Evolutionary conservation across 2,329 filamentous ascomycete species (phyloP).

Genomic region (Colletotrichum tropicale): DNA sequence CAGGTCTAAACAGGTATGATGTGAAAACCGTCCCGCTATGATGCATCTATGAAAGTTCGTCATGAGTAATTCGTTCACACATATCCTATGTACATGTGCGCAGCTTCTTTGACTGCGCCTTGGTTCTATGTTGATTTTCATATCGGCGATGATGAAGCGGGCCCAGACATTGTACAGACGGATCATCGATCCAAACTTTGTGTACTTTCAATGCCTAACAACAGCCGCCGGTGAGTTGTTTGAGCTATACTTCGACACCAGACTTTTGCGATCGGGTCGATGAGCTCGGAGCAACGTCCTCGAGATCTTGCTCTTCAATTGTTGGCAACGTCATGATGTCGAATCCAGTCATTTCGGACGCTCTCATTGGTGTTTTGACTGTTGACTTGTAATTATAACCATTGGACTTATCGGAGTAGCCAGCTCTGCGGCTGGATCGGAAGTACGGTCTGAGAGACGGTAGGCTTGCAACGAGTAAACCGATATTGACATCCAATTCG

Average conservation of each 20-base stretch:
- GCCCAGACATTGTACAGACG: not conserved
- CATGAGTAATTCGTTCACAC: not conserved
- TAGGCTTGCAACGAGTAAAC: conserved; percentile 6
- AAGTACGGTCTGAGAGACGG: conserved; percentile 13
- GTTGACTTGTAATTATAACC: conserved; percentile 11
- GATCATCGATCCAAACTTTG: not conserved
- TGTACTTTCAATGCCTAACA: not conserved
- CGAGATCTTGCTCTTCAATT: not conserved
- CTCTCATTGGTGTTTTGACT: not conserved
- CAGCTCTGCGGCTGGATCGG: not conserved
- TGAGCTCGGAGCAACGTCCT: not conserved
- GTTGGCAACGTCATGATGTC: not conserved
- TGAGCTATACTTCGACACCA: not conserved
- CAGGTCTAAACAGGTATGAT: not conserved
- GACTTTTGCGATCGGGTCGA: not conserved
- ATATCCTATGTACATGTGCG: not conserved
- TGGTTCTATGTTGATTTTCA: not conserved
- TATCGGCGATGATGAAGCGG: not conserved
- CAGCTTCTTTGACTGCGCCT: not conserved
- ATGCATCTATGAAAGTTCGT: not conserved
- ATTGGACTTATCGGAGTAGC: conserved; percentile 5
- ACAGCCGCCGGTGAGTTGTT: not conserved
- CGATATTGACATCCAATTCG: conserved; percentile 10
- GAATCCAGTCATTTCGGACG: not conserved
- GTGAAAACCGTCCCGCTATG: not conserved